Evolutionary conservation across 495 filamentous ascomycete species (phyloP), one percentile per base, ranked within the genome.

Genomic region (Aspergillus avenaceus): DNA sequence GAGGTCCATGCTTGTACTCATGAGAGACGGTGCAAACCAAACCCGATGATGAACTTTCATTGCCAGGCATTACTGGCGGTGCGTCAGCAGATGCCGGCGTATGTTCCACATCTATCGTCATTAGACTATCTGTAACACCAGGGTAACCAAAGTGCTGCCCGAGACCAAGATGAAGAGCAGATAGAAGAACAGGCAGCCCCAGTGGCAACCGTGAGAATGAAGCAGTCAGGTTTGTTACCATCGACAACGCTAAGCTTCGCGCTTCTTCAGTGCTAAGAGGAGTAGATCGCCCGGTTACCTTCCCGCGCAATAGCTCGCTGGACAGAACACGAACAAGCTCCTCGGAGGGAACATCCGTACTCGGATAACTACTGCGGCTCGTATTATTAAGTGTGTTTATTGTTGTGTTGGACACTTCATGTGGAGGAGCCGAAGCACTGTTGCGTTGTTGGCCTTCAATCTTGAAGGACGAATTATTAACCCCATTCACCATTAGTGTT

Each of bases 401-500:
- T 18, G 50, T 36, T 23, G 53, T 47, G 9, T 29, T 52, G 16
- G 62, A 45, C 8, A 54, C 14, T 4, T 62, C 47, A 29, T 54
- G 53, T 21, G 62, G 49, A 37, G 40, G 50, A 26, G 59, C 56
- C 18, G 64, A 45, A 16, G 63, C 55, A 24, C 62, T 54, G 22
- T 64, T 55, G n/a, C 59, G 60, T 45, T 65, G 63, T 24, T 55
- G 49, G 9, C 21, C 42, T 12, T 56, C 53, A 4, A 36, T 25
- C 34, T 58, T 55, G 25, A 59, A 51, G 7, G 71, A 63, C 0
- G 61, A 57, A 31, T 72, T 64, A 26, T 67, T 71, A 18, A 81
- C 77, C 2, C 86, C 87, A 53, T 90, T 91, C 1, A 91, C 71
- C 49, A 86, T 73, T 0, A 90, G 65, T 8, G 80, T 77, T 0